Evolutionary conservation across 2,329 filamentous ascomycete species (phyloP).

Genomic region (Trichoderma guizhouense): DNA sequence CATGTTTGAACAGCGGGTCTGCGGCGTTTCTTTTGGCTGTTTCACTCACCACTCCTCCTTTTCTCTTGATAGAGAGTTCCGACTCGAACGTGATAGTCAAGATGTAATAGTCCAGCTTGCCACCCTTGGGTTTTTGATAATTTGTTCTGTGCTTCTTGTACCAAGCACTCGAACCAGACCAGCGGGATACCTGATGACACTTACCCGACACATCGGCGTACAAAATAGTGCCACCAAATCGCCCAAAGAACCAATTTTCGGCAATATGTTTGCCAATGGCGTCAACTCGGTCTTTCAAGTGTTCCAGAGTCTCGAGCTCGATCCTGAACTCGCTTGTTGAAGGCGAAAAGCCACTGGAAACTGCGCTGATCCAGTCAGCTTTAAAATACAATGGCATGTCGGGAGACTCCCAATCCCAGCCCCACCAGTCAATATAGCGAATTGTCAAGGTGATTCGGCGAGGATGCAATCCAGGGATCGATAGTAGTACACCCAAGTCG

Average conservation of each 20-base stretch:
- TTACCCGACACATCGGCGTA: slow-evolving; percentile 26
- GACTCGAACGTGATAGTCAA: slow-evolving; percentile 36
- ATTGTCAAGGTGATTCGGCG: slow-evolving; percentile 42
- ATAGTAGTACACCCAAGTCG: slow-evolving; percentile 27
- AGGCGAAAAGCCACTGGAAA: not conserved
- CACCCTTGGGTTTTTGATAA: not conserved
- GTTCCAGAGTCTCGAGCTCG: slow-evolving; percentile 46
- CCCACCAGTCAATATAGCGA: slow-evolving; percentile 49
- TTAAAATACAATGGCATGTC: slow-evolving; percentile 33
- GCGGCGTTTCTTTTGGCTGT: not conserved
- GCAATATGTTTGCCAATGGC: slow-evolving; percentile 38
- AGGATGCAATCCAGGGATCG: slow-evolving; percentile 31
- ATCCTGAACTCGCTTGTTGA: slow-evolving; percentile 32
- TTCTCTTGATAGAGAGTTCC: slow-evolving; percentile 22
- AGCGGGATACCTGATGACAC: slow-evolving; percentile 33
- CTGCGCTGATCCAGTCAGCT: slow-evolving; percentile 34
- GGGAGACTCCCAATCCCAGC: slow-evolving; percentile 30
- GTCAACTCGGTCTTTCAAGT: slow-evolving; percentile 44
- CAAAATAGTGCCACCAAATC: slow-evolving; percentile 32
- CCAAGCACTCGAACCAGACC: slow-evolving; percentile 41
- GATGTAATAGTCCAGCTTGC: slow-evolving; percentile 43
- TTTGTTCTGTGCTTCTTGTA: not conserved
- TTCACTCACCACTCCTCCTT: slow-evolving; percentile 21
- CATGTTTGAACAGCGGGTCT: not conserved
- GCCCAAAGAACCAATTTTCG: slow-evolving; percentile 35